Evolutionary conservation across 495 filamentous ascomycete genomes (phyloP), one percentile per base, ranked within the genome.

Genomic region (Podospora bellae-mahoneyi): DNA sequence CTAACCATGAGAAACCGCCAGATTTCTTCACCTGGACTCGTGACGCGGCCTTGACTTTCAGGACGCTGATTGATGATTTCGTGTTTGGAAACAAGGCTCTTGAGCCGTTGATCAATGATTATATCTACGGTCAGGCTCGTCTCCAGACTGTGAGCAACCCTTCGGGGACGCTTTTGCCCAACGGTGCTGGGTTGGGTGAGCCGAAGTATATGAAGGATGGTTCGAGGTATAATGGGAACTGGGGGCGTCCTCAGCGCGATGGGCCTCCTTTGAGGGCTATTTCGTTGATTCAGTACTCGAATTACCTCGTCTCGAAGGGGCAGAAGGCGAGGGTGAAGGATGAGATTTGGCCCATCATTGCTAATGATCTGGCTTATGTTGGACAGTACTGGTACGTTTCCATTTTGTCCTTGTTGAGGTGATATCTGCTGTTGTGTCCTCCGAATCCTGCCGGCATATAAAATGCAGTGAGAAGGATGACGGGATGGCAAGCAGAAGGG

Each of bases 251-350:
- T 7, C 89, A 92, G 74, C 83, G 83, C 4, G 89, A 91, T 69
- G 89, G 89, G 0, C 89, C 89, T 7, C 85, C 89, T 0, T 80
- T 91, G 59, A 77, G 89, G 65, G 89, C 89, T 0, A 87, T 84
- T 18, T 84, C 88, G 0, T 68, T 80, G 64, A 80, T 76, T 26
- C 70, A 75, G 54, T 84, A 84, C 66, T 74, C 77, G 54, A 75
- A 79, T 32, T 83, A 76, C 69, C 76, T 84, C 3, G 70, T 84
- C 48, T 62, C 67, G 10, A 78, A 84, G 56, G 83, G 81, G 6
- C 74, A 83, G 59, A 70, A 28, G 28, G 66, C 76, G n/a, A 76
- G 76, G 53, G 73, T 78, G 66, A 73, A 73, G 72, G 67, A 67
- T 19, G 69, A 78, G 59, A 78, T 89, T 15, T 88, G 87, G 84